Evolutionary conservation across 495 filamentous ascomycete genomes (phyloP), one percentile per base, ranked within the genome.

Genomic region (Hyaloscypha hepaticicola): DNA sequence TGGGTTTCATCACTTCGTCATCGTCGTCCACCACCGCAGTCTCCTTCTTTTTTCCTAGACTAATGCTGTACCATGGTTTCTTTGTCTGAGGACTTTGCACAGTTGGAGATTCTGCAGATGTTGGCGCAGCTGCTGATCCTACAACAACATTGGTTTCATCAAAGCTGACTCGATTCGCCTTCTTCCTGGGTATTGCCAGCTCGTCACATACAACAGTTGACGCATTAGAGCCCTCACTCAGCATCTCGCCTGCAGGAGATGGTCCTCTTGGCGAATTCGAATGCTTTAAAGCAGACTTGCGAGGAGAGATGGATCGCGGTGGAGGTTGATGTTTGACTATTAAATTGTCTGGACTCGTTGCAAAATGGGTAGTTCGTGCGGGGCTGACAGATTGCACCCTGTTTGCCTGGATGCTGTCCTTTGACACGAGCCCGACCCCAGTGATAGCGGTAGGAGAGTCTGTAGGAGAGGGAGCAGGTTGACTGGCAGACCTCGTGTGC

Each of bases 221-320:
- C 7, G 12, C 51, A 68, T 88, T 85, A 0, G 87, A 90, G 1
- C 78, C 67, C 62, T 90, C 87, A 68, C 85, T 87, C 11, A 78
- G 67, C 16, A 76, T 69, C n/a, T 76, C 77, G n/a, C 77, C 76
- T 19, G 49, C 52, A 55, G 66, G 63, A 62, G 67, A 66, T 29
- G 65, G 59, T 3, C 65, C 64, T 60, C 70, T 45, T 5, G 65
- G 65, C 22, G 65, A 67, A 50, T 62, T 67, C 2, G 57, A 77
- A 50, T 85, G 80, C 68, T 96, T 97, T 69, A 97, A 68, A 0
- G 93, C 93, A 16, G 93, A 94, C 72, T 97, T 97, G 5, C 84
- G 87, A 26, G 93, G 93, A 0, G 93, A 96, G 1, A 90, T 77
- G 0, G 93, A 93, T 55, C 93, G 82, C 22, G 88, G 85, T 19